Percentiles rank a stretch among this genome's conserved stretches.
These are phyloP conservation scores for Acanthamoeba polyphaga DNA, from an alignment of 208 protist species.

Conservation along the genomic window DNA sequence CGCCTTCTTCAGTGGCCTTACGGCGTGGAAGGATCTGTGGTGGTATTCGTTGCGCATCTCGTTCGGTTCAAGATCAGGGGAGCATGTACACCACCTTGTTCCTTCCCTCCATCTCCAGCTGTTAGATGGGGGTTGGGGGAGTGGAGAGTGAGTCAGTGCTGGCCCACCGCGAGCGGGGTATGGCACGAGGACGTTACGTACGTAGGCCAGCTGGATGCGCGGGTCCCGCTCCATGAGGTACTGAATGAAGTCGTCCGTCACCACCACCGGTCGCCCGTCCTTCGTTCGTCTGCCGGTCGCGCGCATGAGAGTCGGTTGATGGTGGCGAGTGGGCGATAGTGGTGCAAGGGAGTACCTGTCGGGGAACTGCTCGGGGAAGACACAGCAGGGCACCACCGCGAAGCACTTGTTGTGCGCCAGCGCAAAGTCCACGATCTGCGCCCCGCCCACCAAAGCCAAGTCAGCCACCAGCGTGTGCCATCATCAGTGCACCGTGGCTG, in stretches of 20 bases:
- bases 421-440: constrained; percentile 41
- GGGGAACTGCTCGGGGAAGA: neutral
- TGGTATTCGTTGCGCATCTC: no score
- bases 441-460: no score
- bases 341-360: neutral
- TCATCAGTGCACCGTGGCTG: no score
- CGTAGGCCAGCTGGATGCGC: neutral
- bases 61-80: neutral
- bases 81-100: constrained; percentile 65
- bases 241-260: neutral
- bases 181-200: neutral
- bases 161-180: no score
- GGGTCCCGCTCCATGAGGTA: constrained; percentile 54
- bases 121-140: neutral
- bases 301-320: neutral
- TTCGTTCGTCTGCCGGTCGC: neutral
- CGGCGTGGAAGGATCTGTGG: no score
- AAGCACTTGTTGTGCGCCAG: constrained; percentile 47
- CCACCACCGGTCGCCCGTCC: neutral
- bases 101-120: constrained; percentile 39
- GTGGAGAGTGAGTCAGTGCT: neutral
- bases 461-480: no score
- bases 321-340: neutral
- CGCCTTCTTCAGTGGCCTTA: no score
- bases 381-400: constrained; percentile 61